Percentiles rank a stretch among this genome's conserved stretches.
Conservation (phyloP, 371 early-diverging fungal species). For the Rhizomucor pusillus region DNA sequence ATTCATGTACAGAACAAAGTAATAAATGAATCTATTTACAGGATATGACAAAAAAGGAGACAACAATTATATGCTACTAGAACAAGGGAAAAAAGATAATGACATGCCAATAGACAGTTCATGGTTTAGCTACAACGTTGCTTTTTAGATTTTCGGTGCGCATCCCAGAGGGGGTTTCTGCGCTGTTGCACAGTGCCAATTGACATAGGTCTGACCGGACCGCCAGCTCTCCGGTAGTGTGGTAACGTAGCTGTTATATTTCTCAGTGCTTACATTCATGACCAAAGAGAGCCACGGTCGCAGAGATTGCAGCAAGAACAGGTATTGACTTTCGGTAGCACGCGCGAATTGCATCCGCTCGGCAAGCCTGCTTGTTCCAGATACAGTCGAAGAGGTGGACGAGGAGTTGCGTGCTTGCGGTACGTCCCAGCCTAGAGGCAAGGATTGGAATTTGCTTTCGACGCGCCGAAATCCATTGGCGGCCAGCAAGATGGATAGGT, state of each 20-base stretch:
- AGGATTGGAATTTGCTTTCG: conserved; percentile 38
- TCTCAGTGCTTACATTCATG: conserved; percentile 10
- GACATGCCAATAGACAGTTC: no score
- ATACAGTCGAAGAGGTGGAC: background rate
- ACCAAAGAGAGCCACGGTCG: conserved; percentile 24
- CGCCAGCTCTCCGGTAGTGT: conserved; percentile 26
- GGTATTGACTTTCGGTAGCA: conserved; percentile 24
- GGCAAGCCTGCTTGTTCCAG: background rate
- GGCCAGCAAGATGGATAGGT: conserved; percentile 29
- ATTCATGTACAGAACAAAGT: no score
- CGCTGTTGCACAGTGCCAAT: conserved; percentile 37
- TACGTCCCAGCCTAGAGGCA: conserved; percentile 40
- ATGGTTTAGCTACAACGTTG: no score
- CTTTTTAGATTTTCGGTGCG: no score
- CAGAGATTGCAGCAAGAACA: conserved; percentile 25
- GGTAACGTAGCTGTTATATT: conserved; percentile 15
- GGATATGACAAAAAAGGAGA: no score
- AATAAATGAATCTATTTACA: no score
- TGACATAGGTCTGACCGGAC: conserved; percentile 23
- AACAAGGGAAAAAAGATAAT: no score
- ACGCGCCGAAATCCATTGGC: conserved; percentile 36
- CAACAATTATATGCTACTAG: no score
- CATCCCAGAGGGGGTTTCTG: conserved; percentile 22
- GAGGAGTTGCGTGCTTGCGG: background rate
- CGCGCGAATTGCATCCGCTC: conserved; percentile 14